These are phyloP conservation scores for Letharia columbiana DNA, from an alignment of 495 filamentous ascomycete genomes.

Conservation along the genomic window DNA sequence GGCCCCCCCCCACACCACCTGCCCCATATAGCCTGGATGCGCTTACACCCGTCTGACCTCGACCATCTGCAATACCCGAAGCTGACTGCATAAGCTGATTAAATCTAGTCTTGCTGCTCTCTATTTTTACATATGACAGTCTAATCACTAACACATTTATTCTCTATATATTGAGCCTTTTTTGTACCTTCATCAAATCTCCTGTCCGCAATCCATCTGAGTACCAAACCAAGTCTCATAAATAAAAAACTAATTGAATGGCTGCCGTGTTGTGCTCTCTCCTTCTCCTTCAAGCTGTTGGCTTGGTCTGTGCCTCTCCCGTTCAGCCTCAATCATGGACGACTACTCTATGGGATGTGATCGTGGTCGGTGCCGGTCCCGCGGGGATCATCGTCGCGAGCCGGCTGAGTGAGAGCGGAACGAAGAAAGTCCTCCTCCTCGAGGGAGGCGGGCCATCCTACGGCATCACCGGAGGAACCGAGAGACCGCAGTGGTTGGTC, in stretches of 20 bases:
- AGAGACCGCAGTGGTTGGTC: conserved; percentile 53
- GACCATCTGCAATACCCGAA: background rate
- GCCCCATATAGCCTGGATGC: background rate
- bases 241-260: background rate
- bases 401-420: conserved; percentile 11
- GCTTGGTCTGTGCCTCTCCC: background rate
- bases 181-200: background rate
- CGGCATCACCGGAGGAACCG: conserved; percentile 29
- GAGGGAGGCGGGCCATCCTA: conserved; percentile 18
- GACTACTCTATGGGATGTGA: conserved; percentile 12
- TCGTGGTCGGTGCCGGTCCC: conserved; percentile 15
- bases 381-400: conserved; percentile 16
- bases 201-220: background rate
- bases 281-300: background rate
- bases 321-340: background rate
- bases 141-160: background rate
- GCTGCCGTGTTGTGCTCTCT: background rate
- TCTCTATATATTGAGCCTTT: background rate
- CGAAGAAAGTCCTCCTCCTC: conserved; percentile 13
- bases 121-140: background rate
- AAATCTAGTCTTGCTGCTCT: background rate
- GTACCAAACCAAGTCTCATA: background rate
- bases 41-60: background rate
- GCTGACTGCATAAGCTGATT: conserved; percentile 3
- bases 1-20: background rate